phyloP scores from a whole-genome alignment of 805 yeast genomes.

The Ogataea methylovora region DNA sequence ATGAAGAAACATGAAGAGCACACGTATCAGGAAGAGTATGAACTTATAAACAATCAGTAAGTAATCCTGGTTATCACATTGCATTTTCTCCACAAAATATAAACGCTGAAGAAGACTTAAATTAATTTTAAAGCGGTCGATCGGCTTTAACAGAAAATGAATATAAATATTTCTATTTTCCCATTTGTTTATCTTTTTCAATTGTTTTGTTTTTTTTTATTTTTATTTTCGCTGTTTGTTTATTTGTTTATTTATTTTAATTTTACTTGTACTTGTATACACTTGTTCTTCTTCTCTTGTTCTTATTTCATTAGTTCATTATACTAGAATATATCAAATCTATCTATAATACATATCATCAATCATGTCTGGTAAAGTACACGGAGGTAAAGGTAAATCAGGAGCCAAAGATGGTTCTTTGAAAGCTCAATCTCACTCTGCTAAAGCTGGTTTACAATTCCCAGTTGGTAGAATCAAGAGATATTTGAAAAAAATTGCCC shows the following conservation, averaged over 20 bases:
- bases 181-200: too few species aligned
- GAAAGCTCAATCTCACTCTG: constrained; percentile 78
- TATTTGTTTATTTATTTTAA: neutral
- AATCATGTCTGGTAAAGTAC: constrained; percentile 81
- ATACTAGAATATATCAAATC: neutral
- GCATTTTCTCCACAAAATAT: too few species aligned
- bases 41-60: too few species aligned
- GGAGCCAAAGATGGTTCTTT: constrained; percentile 58
- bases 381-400: constrained; percentile 93
- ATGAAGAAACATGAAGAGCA: too few species aligned
- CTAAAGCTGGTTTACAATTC: constrained; percentile 91
- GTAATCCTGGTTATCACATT: too few species aligned
- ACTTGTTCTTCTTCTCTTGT: neutral
- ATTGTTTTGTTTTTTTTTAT: neutral
- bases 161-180: too few species aligned
- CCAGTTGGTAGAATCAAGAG: constrained; percentile 99
- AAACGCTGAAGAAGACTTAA: too few species aligned
- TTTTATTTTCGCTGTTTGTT: neutral
- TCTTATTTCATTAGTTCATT: neutral
- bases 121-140: too few species aligned
- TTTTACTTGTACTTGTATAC: neutral
- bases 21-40: too few species aligned
- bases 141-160: too few species aligned
- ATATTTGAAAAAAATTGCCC: constrained; percentile 86
- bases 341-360: too few species aligned